A percentile compares a stretch with the other conserved stretches of the same genome.
phyloP scores from a whole-genome alignment of 2,329 filamentous ascomycete species.

The Colletotrichum sp. region DNA sequence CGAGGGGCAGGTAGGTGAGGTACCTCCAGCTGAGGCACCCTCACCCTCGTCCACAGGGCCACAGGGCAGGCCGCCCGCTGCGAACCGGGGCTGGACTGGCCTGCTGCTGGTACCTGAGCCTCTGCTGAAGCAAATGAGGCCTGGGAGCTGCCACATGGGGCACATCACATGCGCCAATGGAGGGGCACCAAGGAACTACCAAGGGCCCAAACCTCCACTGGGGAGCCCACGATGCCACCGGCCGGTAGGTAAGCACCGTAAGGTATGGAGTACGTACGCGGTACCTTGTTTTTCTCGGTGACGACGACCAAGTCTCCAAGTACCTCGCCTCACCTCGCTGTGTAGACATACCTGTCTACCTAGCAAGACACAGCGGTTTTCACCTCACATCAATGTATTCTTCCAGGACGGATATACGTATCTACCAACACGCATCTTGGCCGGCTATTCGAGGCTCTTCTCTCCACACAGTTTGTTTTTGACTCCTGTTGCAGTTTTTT shows the following conservation, averaged over 20 bases:
- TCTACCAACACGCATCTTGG: background rate
- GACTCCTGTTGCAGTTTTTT: background rate
- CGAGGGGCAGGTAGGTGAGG: background rate
- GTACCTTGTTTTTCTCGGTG: background rate
- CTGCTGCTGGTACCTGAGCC: constrained; percentile 12
- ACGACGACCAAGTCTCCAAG: background rate
- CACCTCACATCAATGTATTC: background rate
- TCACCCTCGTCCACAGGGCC: background rate
- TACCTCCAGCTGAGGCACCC: background rate
- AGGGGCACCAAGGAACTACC: constrained; percentile 20
- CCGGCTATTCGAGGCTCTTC: constrained; percentile 22
- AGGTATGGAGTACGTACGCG: background rate
- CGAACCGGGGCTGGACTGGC: background rate
- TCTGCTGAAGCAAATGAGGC: constrained; percentile 17
- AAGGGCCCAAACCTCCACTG: constrained; percentile 8
- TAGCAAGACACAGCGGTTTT: background rate
- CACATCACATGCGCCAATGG: constrained; percentile 22
- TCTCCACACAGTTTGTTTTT: constrained; percentile 12
- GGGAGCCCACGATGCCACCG: background rate
- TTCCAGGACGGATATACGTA: background rate
- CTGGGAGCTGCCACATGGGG: constrained; percentile 20
- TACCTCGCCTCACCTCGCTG: background rate
- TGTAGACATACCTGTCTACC: background rate
- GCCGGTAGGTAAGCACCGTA: background rate
- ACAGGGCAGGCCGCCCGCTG: background rate